Base-by-base conservation (phyloP, 176 grass and related monocot species). In the Oryza longistaminata region DNA sequence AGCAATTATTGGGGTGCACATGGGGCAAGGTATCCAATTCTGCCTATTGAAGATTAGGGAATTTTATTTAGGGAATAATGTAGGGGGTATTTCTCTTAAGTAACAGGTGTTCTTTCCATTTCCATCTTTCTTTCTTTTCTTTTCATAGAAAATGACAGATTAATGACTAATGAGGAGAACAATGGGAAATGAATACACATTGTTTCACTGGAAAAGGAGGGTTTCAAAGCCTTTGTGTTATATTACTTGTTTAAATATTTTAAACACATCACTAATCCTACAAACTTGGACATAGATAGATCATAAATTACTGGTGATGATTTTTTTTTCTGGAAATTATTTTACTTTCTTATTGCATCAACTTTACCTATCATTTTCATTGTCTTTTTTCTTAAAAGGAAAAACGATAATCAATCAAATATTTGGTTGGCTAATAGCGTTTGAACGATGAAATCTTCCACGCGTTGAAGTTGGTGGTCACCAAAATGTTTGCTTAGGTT, bases 1-100 rank as follows among this genome's bases (percentile, higher is more conserved):
- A 70, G 16, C 80, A 87, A 90, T 80, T 75, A 87, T 87, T 79
- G 64, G 37, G 9, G 68, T 46, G 68, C 88, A 90, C 84, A 78
- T 79, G 74, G 84, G 15, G 60, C 26, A 83, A 74, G 79, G 73
- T 68, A 29, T 86, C 79, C 17, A 39, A 35, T 86, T 78, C 35
- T 60, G 9, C 11, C 14, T 82, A 68, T 48, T 66, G 12, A 35
- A 35, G 34, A 43, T 53, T 27, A 24, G 13, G 66, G 24, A 52
- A 82, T 64, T 81, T 48, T 61, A 17, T 69, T 69, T 75, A 66
- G 6, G 6, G 2, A n/a, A n/a, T 26, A 79, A 8, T 67, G 70
- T 22, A 70, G 39, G 39, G 7, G 53, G 26, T 37, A 66, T 13
- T 46, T 74, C 0, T 33, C 0, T 12, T 12, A 25, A 58, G 4